Conservation (phyloP, 2,329 filamentous ascomycete species). For the Cytospora piceae region DNA sequence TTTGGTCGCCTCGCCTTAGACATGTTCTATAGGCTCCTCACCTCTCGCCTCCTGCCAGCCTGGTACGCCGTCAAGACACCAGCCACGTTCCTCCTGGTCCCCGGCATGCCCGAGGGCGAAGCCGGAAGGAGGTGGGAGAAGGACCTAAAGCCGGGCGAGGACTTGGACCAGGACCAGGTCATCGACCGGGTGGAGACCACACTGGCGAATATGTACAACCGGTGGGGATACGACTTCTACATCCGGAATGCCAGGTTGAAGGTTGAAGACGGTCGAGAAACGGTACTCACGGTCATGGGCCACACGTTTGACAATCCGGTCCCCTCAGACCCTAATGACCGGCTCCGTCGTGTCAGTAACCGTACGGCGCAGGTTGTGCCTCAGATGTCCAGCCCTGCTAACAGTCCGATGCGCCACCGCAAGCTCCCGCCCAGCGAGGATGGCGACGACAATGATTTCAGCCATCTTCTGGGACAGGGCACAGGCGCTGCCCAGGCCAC, state of each 20-base stretch:
- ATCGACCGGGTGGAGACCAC: neutral
- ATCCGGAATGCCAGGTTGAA: neutral
- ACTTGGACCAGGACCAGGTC: neutral
- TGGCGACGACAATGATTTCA: neutral
- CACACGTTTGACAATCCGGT: neutral
- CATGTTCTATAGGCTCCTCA: neutral
- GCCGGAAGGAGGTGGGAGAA: neutral
- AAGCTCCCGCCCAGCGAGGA: neutral
- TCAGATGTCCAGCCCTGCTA: neutral
- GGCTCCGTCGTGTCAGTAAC: neutral
- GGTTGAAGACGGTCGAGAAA: too few relatives aligned
- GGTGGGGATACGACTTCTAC: neutral
- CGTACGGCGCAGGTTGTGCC: neutral
- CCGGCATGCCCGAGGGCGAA: neutral
- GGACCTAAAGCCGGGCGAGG: neutral
- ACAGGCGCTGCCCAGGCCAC: too few relatives aligned
- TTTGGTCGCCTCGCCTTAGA: neutral
- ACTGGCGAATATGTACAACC: neutral
- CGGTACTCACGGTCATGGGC: neutral
- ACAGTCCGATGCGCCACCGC: neutral
- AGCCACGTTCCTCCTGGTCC: neutral
- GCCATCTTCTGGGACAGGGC: too few relatives aligned
- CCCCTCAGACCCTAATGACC: neutral
- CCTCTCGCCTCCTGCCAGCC: neutral
- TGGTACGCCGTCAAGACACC: neutral